Conservation (phyloP, 306 rosid species). For the Alnus rubra region DNA sequence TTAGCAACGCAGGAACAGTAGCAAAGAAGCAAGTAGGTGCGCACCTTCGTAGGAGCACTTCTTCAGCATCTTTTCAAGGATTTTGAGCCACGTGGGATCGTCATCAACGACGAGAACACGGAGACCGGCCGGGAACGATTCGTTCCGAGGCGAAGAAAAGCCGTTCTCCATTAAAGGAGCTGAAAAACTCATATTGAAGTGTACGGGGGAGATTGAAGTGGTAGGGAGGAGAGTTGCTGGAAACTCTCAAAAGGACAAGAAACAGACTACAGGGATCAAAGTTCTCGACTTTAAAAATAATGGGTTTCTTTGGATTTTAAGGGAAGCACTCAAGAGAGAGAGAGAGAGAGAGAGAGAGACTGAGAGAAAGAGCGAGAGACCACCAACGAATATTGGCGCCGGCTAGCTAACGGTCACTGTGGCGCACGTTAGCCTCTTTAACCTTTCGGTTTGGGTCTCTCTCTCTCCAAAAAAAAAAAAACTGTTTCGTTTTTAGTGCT, state of each 20-base stretch:
- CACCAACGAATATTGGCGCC: constrained; percentile 72
- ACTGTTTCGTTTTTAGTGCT: neutral
- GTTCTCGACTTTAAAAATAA: constrained; percentile 31
- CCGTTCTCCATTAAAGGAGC: constrained; percentile 66
- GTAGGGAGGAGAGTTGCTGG: constrained; percentile 13
- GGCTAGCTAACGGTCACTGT: constrained; percentile 59
- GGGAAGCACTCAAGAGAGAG: constrained; percentile 16
- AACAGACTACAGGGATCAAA: constrained; percentile 20
- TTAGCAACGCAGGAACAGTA: neutral
- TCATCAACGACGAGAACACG: constrained; percentile 95
- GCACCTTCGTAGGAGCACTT: constrained; percentile 85
- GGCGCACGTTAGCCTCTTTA: constrained; percentile 45
- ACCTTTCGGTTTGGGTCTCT: constrained; percentile 27
- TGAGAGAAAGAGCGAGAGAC: constrained; percentile 22
- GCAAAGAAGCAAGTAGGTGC: neutral
- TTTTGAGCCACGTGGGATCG: constrained; percentile 94
- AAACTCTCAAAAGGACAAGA: constrained; percentile 9
- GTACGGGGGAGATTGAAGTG: constrained; percentile 21
- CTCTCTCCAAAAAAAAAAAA: constrained; percentile 16
- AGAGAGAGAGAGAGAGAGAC: constrained; percentile 20
- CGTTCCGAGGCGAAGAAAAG: constrained; percentile 71
- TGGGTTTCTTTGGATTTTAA: constrained; percentile 51
- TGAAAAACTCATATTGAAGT: neutral
- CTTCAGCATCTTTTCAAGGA: constrained; percentile 97
- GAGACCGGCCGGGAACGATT: constrained; percentile 84